Base-by-base conservation (phyloP, 169 alveolate species). In the Besnoitia besnoiti region DNA sequence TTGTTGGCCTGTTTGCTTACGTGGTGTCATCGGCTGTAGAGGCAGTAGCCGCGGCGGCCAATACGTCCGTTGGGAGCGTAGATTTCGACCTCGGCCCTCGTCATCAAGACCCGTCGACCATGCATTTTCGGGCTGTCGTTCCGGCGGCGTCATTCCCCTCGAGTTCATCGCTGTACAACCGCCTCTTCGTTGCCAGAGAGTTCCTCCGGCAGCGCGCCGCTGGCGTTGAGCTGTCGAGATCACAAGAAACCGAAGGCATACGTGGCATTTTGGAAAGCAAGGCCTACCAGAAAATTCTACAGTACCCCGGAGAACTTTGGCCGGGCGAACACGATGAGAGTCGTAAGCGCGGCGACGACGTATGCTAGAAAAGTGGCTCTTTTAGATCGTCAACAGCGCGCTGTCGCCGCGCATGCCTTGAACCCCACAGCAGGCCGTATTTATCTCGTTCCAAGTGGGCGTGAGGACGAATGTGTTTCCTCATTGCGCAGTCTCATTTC, bases 261-360 rank as follows among this genome's bases (percentile, higher is more conserved):
- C 33, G 24, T 10, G 67, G 67, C 27, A 21, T 55, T 35, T 42
- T 73, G 39, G n/a, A n/a, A 37, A 73, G 82, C 46, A 19, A 10
- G 82, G 82, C 82, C 8, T 73, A 73, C 82, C 40, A 73, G 82
- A 37, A 73, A n/a, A 73, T 73, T 73, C 82, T 73, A 19, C 46
- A 30, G 39, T 73, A 73, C n/a, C 82, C 82, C n/a, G 47, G 82
- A 10, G 82, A 73, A 16, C 82, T 73, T 37, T 73, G 82, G 82
- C 47, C 46, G 16, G 44, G 44, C 44, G 82, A 73, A 16, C 82
- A 19, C 82, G n/a, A 73, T 16, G 39, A 73, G 12, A 35, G 27
- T 2, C 16, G 82, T 73, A 73, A 73, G 46, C 7, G 1, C n/a
- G n/a, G n/a, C n/a, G n/a, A n/a, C n/a, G n/a, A n/a, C n/a, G n/a